Conservation (phyloP, 495 filamentous ascomycete species). For the Podospora pseudocomata region DNA sequence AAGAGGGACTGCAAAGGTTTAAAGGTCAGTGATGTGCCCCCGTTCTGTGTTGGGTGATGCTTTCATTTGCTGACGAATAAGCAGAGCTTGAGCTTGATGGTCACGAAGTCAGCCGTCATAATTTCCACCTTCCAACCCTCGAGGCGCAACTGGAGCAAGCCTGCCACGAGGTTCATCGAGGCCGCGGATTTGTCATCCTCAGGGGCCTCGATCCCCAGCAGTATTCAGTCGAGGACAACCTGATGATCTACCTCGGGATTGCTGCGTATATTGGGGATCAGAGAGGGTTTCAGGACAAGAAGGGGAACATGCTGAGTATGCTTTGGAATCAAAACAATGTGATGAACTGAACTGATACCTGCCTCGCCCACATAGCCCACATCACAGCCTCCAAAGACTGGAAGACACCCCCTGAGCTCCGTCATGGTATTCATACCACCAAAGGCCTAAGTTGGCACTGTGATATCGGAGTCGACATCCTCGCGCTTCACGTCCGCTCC, state of each 20-base stretch:
- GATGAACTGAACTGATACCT: neutral
- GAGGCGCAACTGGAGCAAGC: conserved; percentile 30
- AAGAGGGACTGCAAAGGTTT: neutral
- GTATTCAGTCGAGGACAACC: conserved; percentile 43
- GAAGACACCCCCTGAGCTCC: conserved; percentile 38
- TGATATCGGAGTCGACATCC: conserved; percentile 43
- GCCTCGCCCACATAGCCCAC: conserved; percentile 33
- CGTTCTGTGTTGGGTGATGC: conserved; percentile 3
- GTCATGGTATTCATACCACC: conserved; percentile 48
- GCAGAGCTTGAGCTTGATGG: conserved; percentile 37
- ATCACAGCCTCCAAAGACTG: conserved; percentile 42
- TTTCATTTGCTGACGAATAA: conserved; percentile 7
- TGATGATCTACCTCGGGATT: conserved; percentile 48
- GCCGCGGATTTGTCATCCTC: conserved; percentile 47
- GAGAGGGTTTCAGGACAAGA: conserved; percentile 47
- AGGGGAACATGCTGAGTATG: conserved; percentile 48
- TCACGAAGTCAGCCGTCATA: conserved; percentile 31
- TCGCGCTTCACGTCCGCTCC: conserved; percentile 43
- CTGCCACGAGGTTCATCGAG: conserved; percentile 37
- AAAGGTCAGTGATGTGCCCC: neutral
- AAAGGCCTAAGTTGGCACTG: conserved; percentile 40
- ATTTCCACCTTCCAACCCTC: conserved; percentile 43
- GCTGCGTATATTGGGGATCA: conserved; percentile 49
- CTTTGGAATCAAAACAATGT: neutral
- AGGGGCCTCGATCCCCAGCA: conserved; percentile 43